Evolutionary conservation across 2,329 filamentous ascomycete species (phyloP), one percentile per base, ranked within the genome.

Genomic region (Epichloe glyceriae): DNA sequence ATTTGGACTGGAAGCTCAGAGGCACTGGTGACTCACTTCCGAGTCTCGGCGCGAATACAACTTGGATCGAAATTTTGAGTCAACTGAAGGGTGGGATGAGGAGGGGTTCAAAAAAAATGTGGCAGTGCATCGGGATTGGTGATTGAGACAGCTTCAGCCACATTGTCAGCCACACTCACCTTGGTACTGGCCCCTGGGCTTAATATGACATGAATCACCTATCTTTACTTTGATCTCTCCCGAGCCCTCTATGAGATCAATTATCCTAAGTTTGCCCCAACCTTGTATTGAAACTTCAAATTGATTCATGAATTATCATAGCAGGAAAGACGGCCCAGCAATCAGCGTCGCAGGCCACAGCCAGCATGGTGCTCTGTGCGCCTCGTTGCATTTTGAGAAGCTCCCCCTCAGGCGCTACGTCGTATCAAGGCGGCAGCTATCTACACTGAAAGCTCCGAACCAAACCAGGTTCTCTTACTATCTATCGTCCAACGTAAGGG

Each of bases 391-490:
- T 59, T 55, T 49, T 55, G 30, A 57, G 54, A 52, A 58, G 57
- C 53, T 41, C 49, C 14, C 42, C 47, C 45, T 49, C 47, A 10
- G 42, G 47, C 22, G 40, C 19, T 12, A 19, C 34, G 34, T 50
- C 37, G 34, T 22, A 35, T 43, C 52, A 15, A 48, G 40, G 46
- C 53, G 52, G 33, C 39, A 53, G 30, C 56, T 56, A 17, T 56
- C 56, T 39, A 56, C 35, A 33, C 39, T 53, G 12, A 46, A 52
- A 34, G 15, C 38, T 26, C 49, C 42, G 26, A 46, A 50, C 3
- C 59, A 60, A 41, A 57, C 55, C 14, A 52, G 56, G 17, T 60
- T 58, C 53, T 51, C 58, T 49, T 55, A 60, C 54, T 56, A 52
- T 52, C 15, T 60, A 51, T 53, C 54, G n/a, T 42, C 48, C 3